Base-by-base conservation (phyloP, 805 yeast species). In the Wickerhamiella parazyma region DNA sequence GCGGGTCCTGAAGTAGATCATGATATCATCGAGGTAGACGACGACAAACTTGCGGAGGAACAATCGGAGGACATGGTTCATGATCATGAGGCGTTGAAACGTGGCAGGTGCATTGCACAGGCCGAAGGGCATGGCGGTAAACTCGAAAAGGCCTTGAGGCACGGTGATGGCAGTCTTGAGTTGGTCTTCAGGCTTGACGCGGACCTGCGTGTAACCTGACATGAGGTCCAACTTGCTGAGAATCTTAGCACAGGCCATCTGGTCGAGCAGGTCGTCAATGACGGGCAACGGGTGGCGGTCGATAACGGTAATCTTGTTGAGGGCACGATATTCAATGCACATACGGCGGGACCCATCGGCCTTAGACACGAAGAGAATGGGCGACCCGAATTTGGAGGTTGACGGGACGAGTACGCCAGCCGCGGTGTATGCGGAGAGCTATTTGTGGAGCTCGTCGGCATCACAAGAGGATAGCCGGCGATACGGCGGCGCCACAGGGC, bases 71-170 rank as follows among this genome's bases (percentile, higher is more conserved):
- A 36, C 18, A 6, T 17, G 3, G 22, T 36, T n/a, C n/a, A n/a
- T n/a, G n/a, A n/a, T 22, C 29, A 36, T 36, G 18, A 14, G 12
- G 12, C 38, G 29, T 18, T 36, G 38, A 16, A 36, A 22, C 14
- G 40, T 36, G 3, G 40, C 40, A 6, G 40, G 40, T 22, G 40
- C 40, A 14, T 36, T 36, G 22, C 33, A 16, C 18, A 36, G 40
- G 21, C 40, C 40, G 11, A 36, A 36, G 8, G 40, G 29, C 33
- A 36, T 9, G 6, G 26, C 40, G 22, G 9, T 36, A 33, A 25
- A 36, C 33, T 36, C 22, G 33, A 6, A 38, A 4, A 28, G 26
- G 11, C 41, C 35, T 10, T 6, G 20, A 7, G 11, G 41, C 2
- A 33, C 18, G 29, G 14, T 18, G 29, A 38, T 24, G 7, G 40